Percentiles rank a stretch among this genome's conserved stretches.
These are phyloP conservation scores for Mallotus nudiflorus DNA, from an alignment of 345 rosid genomes.

Conservation along the genomic window DNA sequence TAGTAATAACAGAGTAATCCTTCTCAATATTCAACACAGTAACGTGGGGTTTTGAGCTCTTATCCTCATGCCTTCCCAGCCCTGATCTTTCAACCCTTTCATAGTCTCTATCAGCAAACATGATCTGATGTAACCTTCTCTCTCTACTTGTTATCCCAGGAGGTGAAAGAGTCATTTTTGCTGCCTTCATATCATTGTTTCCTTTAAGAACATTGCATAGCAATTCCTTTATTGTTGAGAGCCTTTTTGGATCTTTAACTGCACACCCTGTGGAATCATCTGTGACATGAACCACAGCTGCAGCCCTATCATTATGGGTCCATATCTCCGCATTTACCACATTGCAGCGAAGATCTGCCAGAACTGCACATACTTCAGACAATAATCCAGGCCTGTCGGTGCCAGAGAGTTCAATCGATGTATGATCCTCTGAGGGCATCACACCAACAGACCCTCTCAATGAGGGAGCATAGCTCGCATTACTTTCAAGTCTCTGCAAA, in stretches of 20 bases:
- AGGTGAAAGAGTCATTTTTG: conserved; percentile 60
- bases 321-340: conserved; percentile 90
- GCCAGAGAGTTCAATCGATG: conserved; percentile 79
- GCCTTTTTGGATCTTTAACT: conserved; percentile 59
- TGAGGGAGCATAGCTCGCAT: conserved; percentile 60
- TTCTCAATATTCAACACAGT: conserved; percentile 71
- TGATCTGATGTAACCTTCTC: conserved; percentile 91
- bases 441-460: conserved; percentile 74
- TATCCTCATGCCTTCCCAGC: conserved; percentile 35
- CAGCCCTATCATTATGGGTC: conserved; percentile 95
- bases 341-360: conserved; percentile 73
- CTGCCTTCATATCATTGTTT: conserved; percentile 54
- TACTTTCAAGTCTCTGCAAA: conserved; percentile 71
- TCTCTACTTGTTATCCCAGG: conserved; percentile 60
- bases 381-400: conserved; percentile 84
- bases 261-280: conserved; percentile 60
- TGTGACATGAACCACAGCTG: conserved; percentile 79
- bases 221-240: conserved; percentile 59
- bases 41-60: conserved; percentile 56
- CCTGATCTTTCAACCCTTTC: conserved; percentile 63
- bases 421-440: conserved; percentile 74
- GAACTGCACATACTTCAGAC: conserved; percentile 92
- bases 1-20: conserved; percentile 76
- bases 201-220: conserved; percentile 68
- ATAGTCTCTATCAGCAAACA: conserved; percentile 91